Evolutionary conservation across 768 basidiomycete genomes (phyloP), one percentile per base, ranked within the genome.

Genomic region (Lactifluus echinatus): DNA sequence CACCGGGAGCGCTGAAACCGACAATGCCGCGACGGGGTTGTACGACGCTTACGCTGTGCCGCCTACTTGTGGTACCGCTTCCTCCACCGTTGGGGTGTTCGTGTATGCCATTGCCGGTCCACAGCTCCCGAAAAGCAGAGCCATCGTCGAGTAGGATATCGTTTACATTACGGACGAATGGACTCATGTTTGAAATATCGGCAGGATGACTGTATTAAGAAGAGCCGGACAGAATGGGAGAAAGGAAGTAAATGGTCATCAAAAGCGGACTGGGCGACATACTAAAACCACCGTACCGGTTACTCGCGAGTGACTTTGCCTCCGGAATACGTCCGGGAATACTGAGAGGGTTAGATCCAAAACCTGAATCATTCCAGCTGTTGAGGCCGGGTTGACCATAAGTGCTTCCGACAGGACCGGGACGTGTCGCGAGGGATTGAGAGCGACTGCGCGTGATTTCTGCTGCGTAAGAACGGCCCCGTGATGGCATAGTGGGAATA

Each of bases 11-110:
- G 60, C 79, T 82, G 70, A 89, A 89, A 2, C 86, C 87, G 14
- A 85, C 79, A 48, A 85, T 73, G 53, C 79, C 80, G 37, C 85
- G 71, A 4, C 85, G 76, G 0, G 87, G 86, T 66, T 88, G 89
- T 12, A 90, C 87, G 64, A 90, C 81, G 59, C 84, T 87, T 63
- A 92, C 89, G 57, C 87, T 89, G 62, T 92, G 89, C 19, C 90
- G 74, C 36, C 90, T 73, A 63, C 87, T 90, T 7, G 90, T 89
- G 4, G 88, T 86, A 2, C 89, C 90, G 63, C 89, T 91, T 0
- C 83, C 84, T 7, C 76, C 75, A 6, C 80, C 82, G 47, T 79
- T 80, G 68, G 85, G 82, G 59, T 84, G 83, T 34, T 79, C 75
- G 4, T 79, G 82, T 0, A 78, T 80, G 56, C 82, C 74, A 75